Conservation (phyloP, 352 stramenopile genomes). For the Phytophthora capsici region DNA sequence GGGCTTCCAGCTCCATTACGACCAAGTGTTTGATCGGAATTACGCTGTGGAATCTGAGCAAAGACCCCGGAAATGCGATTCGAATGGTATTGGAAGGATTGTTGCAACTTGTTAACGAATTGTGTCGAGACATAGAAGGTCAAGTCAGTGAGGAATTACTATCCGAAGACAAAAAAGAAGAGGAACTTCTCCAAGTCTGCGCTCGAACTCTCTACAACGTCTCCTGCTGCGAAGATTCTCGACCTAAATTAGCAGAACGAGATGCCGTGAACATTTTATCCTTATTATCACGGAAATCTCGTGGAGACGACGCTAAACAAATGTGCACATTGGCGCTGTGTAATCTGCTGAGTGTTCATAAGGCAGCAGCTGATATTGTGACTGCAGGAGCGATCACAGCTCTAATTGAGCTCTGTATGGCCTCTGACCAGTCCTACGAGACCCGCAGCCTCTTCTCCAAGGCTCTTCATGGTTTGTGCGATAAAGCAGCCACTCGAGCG, state of each 20-base stretch:
- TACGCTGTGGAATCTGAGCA: conserved; percentile 75
- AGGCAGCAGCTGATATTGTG: conserved; percentile 74
- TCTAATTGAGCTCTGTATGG: conserved; percentile 69
- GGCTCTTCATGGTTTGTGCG: conserved; percentile 71
- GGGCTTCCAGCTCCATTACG: conserved; percentile 28
- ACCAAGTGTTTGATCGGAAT: conserved; percentile 66
- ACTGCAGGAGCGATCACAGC: conserved; percentile 67
- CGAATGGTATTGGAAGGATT: conserved; percentile 84
- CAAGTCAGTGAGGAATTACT: not conserved
- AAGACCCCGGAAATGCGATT: conserved; percentile 63
- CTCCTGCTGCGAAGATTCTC: conserved; percentile 70
- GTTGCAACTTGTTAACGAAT: conserved; percentile 62
- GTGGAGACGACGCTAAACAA: conserved; percentile 57
- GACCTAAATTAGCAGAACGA: conserved; percentile 71
- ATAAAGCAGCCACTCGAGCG: conserved; percentile 51
- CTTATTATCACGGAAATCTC: conserved; percentile 44
- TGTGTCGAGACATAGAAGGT: conserved; percentile 54
- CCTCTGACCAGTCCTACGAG: conserved; percentile 47
- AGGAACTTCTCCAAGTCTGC: conserved; percentile 50
- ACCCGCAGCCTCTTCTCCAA: conserved; percentile 70
- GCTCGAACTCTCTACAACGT: conserved; percentile 75
- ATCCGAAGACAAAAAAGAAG: conserved; percentile 8
- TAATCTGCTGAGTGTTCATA: conserved; percentile 79
- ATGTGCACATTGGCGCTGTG: conserved; percentile 83
- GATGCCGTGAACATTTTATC: conserved; percentile 67